Conservation (phyloP, 2,329 filamentous ascomycete species). For the Beauveria sp. region DNA sequence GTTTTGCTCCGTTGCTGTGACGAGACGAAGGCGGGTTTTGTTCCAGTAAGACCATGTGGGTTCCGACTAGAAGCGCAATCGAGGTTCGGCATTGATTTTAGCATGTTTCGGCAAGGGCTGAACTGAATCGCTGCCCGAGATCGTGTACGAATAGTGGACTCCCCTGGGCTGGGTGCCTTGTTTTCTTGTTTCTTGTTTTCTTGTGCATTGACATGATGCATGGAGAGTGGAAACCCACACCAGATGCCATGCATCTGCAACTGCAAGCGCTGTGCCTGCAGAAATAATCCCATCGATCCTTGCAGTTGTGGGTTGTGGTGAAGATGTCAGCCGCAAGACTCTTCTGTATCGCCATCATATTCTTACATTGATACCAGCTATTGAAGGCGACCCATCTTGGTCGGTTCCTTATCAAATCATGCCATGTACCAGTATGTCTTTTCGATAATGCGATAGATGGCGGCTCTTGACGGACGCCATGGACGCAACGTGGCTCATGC, state of each 20-base stretch:
- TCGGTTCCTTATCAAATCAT: too few relatives aligned
- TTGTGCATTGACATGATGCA: background rate
- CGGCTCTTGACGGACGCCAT: background rate
- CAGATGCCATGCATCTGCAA: slow-evolving; percentile 5
- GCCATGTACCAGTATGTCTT: too few relatives aligned
- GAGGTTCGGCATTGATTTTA: background rate
- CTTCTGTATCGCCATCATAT: too few relatives aligned
- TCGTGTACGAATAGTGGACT: background rate
- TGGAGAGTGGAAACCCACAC: background rate
- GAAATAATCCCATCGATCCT: background rate
- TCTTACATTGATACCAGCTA: too few relatives aligned
- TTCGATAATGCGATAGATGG: background rate
- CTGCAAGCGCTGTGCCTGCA: background rate
- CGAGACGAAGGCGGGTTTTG: too few relatives aligned
- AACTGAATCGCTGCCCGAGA: slow-evolving; percentile 8
- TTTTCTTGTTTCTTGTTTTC: background rate
- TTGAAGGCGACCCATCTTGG: background rate
- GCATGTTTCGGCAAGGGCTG: background rate
- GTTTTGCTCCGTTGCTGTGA: too few relatives aligned
- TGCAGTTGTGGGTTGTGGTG: background rate
- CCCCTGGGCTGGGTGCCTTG: background rate
- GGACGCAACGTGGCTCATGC: background rate
- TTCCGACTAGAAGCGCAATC: background rate
- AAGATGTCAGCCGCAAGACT: background rate
- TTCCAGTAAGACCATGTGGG: background rate